phyloP scores from a whole-genome alignment of 1,284 basidiomycete species.

The Puccinia polysora region DNA sequence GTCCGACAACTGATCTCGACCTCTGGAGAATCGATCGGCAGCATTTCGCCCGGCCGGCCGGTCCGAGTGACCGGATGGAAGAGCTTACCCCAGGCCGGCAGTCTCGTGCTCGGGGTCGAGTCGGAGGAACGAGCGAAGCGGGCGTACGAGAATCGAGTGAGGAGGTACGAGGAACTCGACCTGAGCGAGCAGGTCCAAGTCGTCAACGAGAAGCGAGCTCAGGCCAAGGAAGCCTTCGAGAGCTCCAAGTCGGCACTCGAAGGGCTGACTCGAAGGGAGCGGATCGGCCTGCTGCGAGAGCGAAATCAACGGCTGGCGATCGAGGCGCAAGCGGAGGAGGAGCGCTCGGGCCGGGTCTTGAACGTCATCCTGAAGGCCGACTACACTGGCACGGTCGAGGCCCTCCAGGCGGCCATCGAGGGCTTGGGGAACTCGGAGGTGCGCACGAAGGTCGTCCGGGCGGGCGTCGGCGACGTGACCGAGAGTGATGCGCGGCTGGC shows the following conservation, averaged over 20 bases:
- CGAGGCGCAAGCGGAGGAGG: conserved; percentile 46
- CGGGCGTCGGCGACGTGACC: conserved; percentile 79
- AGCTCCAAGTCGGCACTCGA: conserved; percentile 18
- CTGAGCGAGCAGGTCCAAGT: conserved; percentile 74
- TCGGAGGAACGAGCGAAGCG: conserved; percentile 76
- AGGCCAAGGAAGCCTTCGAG: conserved; percentile 27
- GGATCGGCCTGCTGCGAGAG: conserved; percentile 23
- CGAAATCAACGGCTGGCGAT: conserved; percentile 37
- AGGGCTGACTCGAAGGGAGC: conserved; percentile 22
- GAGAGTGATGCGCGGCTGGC: conserved; percentile 86
- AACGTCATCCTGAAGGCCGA: conserved; percentile 85
- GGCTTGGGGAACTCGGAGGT: conserved; percentile 85
- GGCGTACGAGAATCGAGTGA: conserved; percentile 72
- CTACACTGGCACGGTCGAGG: conserved; percentile 92
- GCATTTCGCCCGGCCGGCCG: conserved; percentile 75
- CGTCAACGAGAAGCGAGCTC: conserved; percentile 49
- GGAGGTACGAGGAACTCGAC: conserved; percentile 65
- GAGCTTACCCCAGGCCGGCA: conserved; percentile 82
- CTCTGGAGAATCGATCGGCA: conserved; percentile 63
- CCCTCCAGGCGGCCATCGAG: conserved; percentile 74
- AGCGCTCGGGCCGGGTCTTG: conserved; percentile 61
- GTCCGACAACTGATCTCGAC: conserved; percentile 78
- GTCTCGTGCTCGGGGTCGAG: conserved; percentile 75
- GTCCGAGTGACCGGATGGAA: conserved; percentile 93
- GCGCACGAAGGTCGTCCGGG: conserved; percentile 72